Evolutionary conservation across 2,329 filamentous ascomycete genomes (phyloP).

Genomic region (Acrodontium crateriforme): DNA sequence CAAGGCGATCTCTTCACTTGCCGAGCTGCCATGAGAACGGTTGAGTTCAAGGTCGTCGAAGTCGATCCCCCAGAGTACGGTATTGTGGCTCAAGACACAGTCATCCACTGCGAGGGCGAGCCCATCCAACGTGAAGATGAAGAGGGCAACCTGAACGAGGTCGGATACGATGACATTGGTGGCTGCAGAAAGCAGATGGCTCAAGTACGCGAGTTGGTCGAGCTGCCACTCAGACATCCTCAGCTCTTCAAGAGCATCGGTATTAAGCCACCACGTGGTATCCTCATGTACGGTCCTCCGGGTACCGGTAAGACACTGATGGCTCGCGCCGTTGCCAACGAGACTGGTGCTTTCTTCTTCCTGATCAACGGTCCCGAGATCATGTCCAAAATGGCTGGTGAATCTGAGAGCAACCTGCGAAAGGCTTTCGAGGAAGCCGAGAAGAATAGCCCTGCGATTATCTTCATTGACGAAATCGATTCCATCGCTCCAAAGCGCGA

Average conservation of each 20-base stretch:
- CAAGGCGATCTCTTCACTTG: conserved; percentile 97
- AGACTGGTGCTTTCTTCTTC: conserved; percentile 99
- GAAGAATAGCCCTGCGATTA: conserved; percentile 98
- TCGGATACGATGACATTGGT: conserved; percentile 98
- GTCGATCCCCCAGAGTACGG: conserved; percentile 97
- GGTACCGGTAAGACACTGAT: conserved; percentile 99
- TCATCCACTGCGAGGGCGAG: conserved; percentile 97
- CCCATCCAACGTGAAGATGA: conserved; percentile 96
- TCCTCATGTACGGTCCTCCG: conserved; percentile 82
- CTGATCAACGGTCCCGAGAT: conserved; percentile 98
- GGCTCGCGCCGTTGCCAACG: conserved; percentile 96
- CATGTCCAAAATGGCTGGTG: conserved; percentile 99
- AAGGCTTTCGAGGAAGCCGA: conserved; percentile 99
- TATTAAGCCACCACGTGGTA: conserved; percentile 98
- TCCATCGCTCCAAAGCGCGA: conserved; percentile 99
- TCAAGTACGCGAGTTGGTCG: conserved; percentile 96
- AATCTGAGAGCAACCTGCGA: conserved; percentile 93
- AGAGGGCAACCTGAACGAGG: conserved; percentile 97
- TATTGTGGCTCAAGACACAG: conserved; percentile 95
- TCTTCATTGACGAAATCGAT: conserved; percentile 99
- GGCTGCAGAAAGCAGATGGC: conserved; percentile 99
- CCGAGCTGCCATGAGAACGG: conserved; percentile 94
- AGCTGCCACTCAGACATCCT: conserved; percentile 88
- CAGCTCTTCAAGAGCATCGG: conserved; percentile 99
- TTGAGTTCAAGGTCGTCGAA: conserved; percentile 99